Evolutionary conservation across 495 filamentous ascomycete genomes (phyloP), one percentile per base, ranked within the genome.

Genomic region (Penicillium roqueforti): DNA sequence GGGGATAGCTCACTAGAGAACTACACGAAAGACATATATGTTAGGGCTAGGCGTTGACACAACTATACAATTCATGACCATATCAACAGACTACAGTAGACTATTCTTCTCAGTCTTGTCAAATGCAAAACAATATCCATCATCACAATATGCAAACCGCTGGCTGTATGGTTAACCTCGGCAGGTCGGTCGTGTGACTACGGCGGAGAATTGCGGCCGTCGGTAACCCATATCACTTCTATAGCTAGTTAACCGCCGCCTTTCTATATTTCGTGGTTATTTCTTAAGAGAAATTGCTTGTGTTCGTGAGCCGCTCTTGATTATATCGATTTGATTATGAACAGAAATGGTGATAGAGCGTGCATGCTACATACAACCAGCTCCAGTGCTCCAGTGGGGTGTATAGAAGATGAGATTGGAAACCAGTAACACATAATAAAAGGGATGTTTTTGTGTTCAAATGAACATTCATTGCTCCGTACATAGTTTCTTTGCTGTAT

Each of bases 81-180:
- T n/a, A 4, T 34, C 13, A 13, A 11, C 28, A 31, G 1, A 34
- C n/a, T n/a, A 34, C 13, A 34, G 31, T 11, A 11, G 16, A 8
- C 6, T 14, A 2, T 19, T 11, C 8, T 18, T 44, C 40, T 43
- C 6, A 7, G 10, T 6, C 22, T 43, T 18, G 22, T 18, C 28
- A 47, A 5, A 20, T 18, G 28, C 16, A 9, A 11, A 32, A 22
- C 44, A 32, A 20, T 8, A 19, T 16, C 6, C 14, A 47, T 9
- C 34, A 23, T 42, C 18, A n/a, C 41, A 47, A 54, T 51, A 61
- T 50, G 58, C 54, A 55, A n/a, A n/a, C n/a, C n/a, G n/a, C n/a
- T n/a, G 44, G 49, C 51, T 57, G 53, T 47, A 54, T 46, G 59
- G 53, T 58, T 66, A 59, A 72, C 72, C 72, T 73, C 70, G 72